Conservation (phyloP, 805 yeast species). For the Saturnispora dispora region DNA sequence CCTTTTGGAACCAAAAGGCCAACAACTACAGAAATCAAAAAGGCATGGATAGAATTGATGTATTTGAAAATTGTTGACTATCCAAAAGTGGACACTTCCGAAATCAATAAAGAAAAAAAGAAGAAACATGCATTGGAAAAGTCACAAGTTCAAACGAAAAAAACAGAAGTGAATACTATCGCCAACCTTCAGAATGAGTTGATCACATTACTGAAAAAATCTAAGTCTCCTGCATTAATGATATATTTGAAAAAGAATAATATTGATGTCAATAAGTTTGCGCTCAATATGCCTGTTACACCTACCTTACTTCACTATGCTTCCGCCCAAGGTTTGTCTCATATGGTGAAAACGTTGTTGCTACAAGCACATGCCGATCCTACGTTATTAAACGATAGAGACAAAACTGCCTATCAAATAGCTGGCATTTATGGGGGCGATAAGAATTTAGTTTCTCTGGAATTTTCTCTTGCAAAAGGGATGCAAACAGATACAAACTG, state of each 20-base stretch:
- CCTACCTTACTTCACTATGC: constrained; percentile 82
- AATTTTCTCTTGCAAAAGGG: constrained; percentile 54
- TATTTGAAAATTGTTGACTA: constrained; percentile 44
- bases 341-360: constrained; percentile 57
- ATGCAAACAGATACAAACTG: constrained; percentile 34
- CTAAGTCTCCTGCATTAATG: constrained; percentile 67
- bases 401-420: constrained; percentile 64
- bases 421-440: constrained; percentile 33
- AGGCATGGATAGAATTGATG: constrained; percentile 75
- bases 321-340: constrained; percentile 53
- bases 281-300: constrained; percentile 46
- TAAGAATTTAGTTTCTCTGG: constrained; percentile 58
- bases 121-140: constrained; percentile 25
- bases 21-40: constrained; percentile 67
- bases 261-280: constrained; percentile 35
- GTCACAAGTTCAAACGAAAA: constrained; percentile 11
- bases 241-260: constrained; percentile 52
- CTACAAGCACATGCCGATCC: constrained; percentile 67
- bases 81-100: constrained; percentile 38
- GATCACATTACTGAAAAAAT: constrained; percentile 51
- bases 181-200: constrained; percentile 46
- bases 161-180: background rate
- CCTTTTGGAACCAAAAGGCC: constrained; percentile 92
- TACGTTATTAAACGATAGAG: constrained; percentile 38
- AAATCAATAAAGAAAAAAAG: constrained; percentile 22